Base-by-base conservation (phyloP, 257 asterid species). In the Solanum arcanum region DNA sequence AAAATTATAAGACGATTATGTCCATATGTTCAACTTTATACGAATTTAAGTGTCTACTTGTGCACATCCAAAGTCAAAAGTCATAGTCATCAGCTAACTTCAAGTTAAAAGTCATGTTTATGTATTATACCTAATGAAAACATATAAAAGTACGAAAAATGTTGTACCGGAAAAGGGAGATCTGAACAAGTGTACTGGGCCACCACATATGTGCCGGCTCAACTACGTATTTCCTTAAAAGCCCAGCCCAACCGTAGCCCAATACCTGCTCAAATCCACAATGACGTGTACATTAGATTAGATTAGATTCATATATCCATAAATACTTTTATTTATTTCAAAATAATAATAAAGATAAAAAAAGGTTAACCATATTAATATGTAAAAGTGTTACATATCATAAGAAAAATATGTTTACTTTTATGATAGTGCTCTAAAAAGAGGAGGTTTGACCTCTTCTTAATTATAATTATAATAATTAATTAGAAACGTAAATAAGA, bases 191-290 rank as follows among this genome's bases (percentile, higher is more conserved):
- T 25, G 94, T 94, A 87, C 89, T 92, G 68, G 98, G 98, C 98
- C 98, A 95, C 98, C 98, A 95, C 98, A 95, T 95, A 87, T 95
- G 98, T 11, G 98, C 98, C 73, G 98, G 98, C 88, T 95, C 98
- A 35, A 95, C 98, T 5, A 95, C 98, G 88, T 94, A 95, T 91
- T 95, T 94, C 89, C 98, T 93, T 10, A 95, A 89, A 9, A 95
- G 93, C 27, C 98, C 98, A 20, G 98, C 98, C 98, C 98, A 95
- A 3, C 98, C 98, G 42, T 95, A 95, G 13, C 98, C 98, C 59
- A 94, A 84, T 49, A 95, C 98, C 98, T 95, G 93, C 83, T 25
- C 83, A 77, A 77, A 21, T 64, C 14, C 83, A 77, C 15, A 77
- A 25, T 78, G 3, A 78, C 39, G 41, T 78, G 29, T 23, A 74